These are phyloP conservation scores for Barnettozyma sp. DNA, from an alignment of 805 yeast species.

Conservation along the genomic window DNA sequence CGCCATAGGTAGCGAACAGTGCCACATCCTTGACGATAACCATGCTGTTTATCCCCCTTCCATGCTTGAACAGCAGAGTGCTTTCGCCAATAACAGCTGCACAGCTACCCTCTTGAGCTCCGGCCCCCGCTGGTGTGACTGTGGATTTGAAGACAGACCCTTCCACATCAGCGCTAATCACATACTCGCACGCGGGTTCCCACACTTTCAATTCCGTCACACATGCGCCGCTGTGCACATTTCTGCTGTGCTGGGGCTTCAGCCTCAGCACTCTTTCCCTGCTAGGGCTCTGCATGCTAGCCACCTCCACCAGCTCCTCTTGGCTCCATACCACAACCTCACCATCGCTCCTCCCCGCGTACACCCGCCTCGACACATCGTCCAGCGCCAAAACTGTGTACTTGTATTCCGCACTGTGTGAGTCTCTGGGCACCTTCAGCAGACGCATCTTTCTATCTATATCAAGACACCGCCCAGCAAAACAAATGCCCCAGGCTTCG, in stretches of 20 bases:
- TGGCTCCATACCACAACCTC: conserved; percentile 17
- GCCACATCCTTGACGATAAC: conserved; percentile 7
- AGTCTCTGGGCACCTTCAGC: conserved; percentile 18
- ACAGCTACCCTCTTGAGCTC: too few relatives aligned
- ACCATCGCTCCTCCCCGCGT: conserved; percentile 12
- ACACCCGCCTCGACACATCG: conserved; percentile 5
- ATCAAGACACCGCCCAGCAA: too few relatives aligned
- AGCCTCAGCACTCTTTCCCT: conserved; percentile 7
- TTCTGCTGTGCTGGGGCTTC: conserved; percentile 2
- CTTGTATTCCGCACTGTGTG: background rate
- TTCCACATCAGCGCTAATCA: conserved; percentile 14
- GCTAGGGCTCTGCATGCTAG: conserved; percentile 10
- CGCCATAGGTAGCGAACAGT: conserved; percentile 16
- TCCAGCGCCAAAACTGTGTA: conserved; percentile 13
- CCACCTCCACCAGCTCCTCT: conserved; percentile 7
- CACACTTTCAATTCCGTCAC: conserved; percentile 11
- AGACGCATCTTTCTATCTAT: conserved; percentile 16
- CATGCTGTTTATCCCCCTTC: conserved; percentile 17
- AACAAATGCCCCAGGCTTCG: too few relatives aligned
- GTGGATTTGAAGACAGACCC: conserved; percentile 15
- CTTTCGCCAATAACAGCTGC: too few relatives aligned
- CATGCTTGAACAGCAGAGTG: conserved; percentile 12
- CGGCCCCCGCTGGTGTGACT: conserved; percentile 5
- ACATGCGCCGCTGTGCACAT: conserved; percentile 4
- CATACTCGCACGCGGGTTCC: background rate